Evolutionary conservation across 805 yeast genomes (phyloP), one percentile per base, ranked within the genome.

Genomic region (Nakazawaea laoshanensis): DNA sequence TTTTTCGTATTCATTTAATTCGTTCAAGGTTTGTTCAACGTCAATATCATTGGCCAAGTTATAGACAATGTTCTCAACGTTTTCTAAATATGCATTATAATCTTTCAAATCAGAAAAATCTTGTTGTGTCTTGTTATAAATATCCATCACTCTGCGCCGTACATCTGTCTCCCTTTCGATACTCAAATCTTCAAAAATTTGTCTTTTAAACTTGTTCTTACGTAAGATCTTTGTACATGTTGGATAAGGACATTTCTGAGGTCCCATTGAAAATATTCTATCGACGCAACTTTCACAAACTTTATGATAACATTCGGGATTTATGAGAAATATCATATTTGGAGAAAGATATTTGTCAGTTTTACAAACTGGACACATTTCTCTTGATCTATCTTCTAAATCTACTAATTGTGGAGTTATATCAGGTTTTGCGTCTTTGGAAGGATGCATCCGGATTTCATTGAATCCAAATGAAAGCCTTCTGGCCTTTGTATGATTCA

Each of bases 251-350:
- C 99, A 92, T 14, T 88, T 92, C 0, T 96, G 92, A 0, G 98
- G 98, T 3, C 99, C 99, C 32, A 82, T 61, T 5, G 95, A 75
- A 52, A 84, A 92, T 34, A 92, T 88, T 43, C 98, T 70, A 55
- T 92, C 97, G 27, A 89, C 97, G 59, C 98, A 92, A 2, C 94
- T 77, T 46, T 82, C 96, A 60, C 99, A 92, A 55, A 92, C 89
- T 64, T 86, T 89, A 53, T 92, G 99, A 52, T 92, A 92, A 59
- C 99, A 92, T 55, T 92, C 98, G 0, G 97, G 95, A 48, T 92
- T 92, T 42, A 92, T 87, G 35, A 89, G 71, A 51, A 92, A 89
- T 43, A 70, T 76, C 79, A 92, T 82, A 45, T 88, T 86, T 17
- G 97, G 97, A 28, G 95, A 85, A 40, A 92, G 66, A 55, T 92